Conservation (phyloP, 2,329 filamentous ascomycete species). For the Clonostachys sp. region DNA sequence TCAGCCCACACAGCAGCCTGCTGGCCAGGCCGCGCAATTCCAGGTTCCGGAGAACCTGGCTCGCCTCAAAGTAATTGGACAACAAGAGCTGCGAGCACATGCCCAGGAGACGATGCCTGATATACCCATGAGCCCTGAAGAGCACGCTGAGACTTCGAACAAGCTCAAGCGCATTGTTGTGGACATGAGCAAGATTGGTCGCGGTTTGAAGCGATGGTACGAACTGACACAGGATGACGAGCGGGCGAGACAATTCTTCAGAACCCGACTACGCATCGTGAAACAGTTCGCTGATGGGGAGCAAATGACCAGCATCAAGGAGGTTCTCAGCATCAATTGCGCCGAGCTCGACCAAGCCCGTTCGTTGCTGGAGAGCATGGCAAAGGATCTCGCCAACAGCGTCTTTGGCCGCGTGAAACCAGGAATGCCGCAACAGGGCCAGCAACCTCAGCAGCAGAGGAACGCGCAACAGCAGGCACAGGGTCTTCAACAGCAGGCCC, state of each 20-base stretch:
- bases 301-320: slow-evolving; percentile 36
- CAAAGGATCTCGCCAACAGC: slow-evolving; percentile 35
- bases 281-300: slow-evolving; percentile 50
- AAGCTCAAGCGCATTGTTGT: slow-evolving; percentile 34
- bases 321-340: slow-evolving; percentile 44
- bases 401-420: slow-evolving; percentile 18
- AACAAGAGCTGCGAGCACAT: slow-evolving; percentile 34
- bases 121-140: slow-evolving; percentile 39
- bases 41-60: slow-evolving; percentile 14
- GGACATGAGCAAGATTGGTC: slow-evolving; percentile 39
- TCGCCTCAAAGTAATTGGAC: slow-evolving; percentile 25
- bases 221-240: slow-evolving; percentile 39
- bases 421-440: slow-evolving; percentile 1
- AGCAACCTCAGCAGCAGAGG: slow-evolving; percentile 17
- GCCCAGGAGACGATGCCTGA: slow-evolving; percentile 33
- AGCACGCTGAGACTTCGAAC: slow-evolving; percentile 34
- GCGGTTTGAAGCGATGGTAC: slow-evolving; percentile 42
- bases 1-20: slow-evolving; percentile 5
- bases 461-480: slow-evolving; percentile 22
- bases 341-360: slow-evolving; percentile 45
- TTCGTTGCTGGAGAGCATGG: slow-evolving; percentile 45
- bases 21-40: slow-evolving; percentile 7
- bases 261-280: slow-evolving; percentile 42
- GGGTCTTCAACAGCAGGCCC: slow-evolving; percentile 15
- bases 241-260: slow-evolving; percentile 47